Evolutionary conservation across 805 yeast species (phyloP).

Genomic region (Groenewaldozyma tartarivorans): DNA sequence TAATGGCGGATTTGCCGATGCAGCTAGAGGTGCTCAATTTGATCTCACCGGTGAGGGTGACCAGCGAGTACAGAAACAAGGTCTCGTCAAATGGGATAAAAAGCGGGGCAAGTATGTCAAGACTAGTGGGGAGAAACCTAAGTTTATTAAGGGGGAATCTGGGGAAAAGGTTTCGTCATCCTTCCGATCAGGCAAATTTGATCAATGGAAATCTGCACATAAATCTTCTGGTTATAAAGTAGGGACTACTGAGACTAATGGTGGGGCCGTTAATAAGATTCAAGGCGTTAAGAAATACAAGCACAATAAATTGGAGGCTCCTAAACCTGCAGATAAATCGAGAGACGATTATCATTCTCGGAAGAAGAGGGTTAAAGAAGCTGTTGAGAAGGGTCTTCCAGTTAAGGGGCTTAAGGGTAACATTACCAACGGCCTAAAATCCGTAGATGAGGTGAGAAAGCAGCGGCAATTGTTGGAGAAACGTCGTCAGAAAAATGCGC

Average conservation of each 20-base stretch:
- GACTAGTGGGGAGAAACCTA: constrained; percentile 58
- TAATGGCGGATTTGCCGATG: constrained; percentile 52
- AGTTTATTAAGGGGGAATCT: constrained; percentile 87
- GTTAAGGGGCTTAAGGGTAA: constrained; percentile 44
- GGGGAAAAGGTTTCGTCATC: constrained; percentile 91
- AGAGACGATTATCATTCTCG: constrained; percentile 82
- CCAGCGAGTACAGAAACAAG: constrained; percentile 52
- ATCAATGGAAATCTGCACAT: constrained; percentile 78
- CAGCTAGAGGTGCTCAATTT: constrained; percentile 77
- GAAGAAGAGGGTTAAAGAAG: constrained; percentile 71
- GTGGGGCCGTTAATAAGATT: constrained; percentile 17
- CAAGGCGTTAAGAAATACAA: constrained; percentile 39
- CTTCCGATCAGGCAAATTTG: constrained; percentile 82
- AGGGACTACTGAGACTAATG: constrained; percentile 43
- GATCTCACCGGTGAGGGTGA: constrained; percentile 73
- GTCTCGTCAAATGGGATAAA: constrained; percentile 82
- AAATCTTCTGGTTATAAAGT: constrained; percentile 38
- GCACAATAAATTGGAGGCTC: constrained; percentile 70
- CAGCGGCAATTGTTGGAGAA: constrained; percentile 60
- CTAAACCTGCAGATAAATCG: constrained; percentile 80
- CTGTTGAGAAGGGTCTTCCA: constrained; percentile 60
- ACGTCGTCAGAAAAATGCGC: constrained; percentile 73
- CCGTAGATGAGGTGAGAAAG: constrained; percentile 72
- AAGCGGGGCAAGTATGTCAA: constrained; percentile 85
- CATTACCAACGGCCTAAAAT: constrained; percentile 36